phyloP scores from a whole-genome alignment of 2,329 filamentous ascomycete species.

The Aspergillus sp. region DNA sequence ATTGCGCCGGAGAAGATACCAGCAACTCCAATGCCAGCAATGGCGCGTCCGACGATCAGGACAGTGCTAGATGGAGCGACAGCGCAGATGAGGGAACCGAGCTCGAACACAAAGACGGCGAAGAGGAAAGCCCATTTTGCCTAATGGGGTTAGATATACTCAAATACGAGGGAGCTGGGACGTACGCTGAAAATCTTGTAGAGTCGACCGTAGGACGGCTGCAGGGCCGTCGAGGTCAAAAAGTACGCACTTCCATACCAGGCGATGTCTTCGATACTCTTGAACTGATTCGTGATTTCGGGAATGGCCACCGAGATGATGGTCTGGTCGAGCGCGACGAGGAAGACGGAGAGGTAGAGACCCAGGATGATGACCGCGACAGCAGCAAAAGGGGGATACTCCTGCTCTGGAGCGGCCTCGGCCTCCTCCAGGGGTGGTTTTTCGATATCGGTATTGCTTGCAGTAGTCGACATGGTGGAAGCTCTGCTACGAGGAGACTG shows the following conservation, averaged over 20 bases:
- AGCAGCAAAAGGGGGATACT: conserved; percentile 28
- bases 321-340: conserved; percentile 34
- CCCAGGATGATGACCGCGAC: conserved; percentile 28
- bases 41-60: conserved; percentile 13
- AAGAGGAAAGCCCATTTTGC: conserved; percentile 29
- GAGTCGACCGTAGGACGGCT: conserved; percentile 9
- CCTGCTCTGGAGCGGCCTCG: neutral
- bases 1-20: conserved; percentile 15
- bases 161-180: neutral
- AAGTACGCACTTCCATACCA: conserved; percentile 21
- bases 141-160: neutral
- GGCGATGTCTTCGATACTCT: conserved; percentile 22
- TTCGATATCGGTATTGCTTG: conserved; percentile 5
- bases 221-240: conserved; percentile 15
- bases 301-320: conserved; percentile 42
- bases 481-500: neutral
- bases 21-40: conserved; percentile 16
- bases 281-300: conserved; percentile 41
- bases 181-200: conserved; percentile 16
- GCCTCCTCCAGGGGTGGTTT: conserved; percentile 6
- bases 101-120: conserved; percentile 30
- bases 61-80: conserved; percentile 27
- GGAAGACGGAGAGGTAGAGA: conserved; percentile 31
- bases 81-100: conserved; percentile 32
- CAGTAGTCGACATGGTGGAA: neutral